Evolutionary conservation across 2,329 filamentous ascomycete species (phyloP), one percentile per base, ranked within the genome.

Genomic region (Epichloe coenophiala): DNA sequence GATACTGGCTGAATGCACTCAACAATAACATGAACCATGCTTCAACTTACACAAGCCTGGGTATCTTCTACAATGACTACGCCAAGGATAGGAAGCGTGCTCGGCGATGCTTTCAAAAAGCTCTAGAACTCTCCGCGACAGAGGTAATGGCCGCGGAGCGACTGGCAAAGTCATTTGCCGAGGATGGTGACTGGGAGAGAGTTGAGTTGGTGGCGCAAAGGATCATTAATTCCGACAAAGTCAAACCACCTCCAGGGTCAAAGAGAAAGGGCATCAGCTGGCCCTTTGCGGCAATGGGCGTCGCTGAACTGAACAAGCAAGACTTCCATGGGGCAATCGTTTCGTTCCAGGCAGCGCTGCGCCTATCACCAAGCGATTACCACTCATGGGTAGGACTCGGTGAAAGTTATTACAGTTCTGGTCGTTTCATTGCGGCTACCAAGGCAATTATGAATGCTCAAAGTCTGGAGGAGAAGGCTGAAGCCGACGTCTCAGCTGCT

Each of bases 361-460:
- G 91, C 49, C 86, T 95, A 45, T 80, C 82, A 2, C 88, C 90
- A 0, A 73, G 83, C 41, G 88, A 97, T 65, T 97, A 97, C 61
- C 86, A 98, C 67, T 95, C 88, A 0, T 98, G 91, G 81, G 86
- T 98, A 23, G 93, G 93, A 1, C 75, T 98, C 1, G 93, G 91
- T n/a, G 93, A 98, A 68, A 95, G 89, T 61, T 98, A 98, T 61
- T 86, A 96, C 63, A 93, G 87, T 58, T 95, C 90, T 15, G 91
- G 93, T 9, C 78, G 91, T 55, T 94, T 94, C 61, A 86, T 96
- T 53, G 91, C 93, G n/a, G 91, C 93, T 0, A 88, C 86, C 3
- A 91, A 93, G 61, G 89, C 93, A 0, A 93, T 97, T 57, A 73
- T 86, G 36, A 86, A 95, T 61, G 93, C 91, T 0, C 83, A 91